These are phyloP conservation scores for Myriosclerotinia curreyana DNA, from an alignment of 2,329 filamentous ascomycete species.

Conservation along the genomic window DNA sequence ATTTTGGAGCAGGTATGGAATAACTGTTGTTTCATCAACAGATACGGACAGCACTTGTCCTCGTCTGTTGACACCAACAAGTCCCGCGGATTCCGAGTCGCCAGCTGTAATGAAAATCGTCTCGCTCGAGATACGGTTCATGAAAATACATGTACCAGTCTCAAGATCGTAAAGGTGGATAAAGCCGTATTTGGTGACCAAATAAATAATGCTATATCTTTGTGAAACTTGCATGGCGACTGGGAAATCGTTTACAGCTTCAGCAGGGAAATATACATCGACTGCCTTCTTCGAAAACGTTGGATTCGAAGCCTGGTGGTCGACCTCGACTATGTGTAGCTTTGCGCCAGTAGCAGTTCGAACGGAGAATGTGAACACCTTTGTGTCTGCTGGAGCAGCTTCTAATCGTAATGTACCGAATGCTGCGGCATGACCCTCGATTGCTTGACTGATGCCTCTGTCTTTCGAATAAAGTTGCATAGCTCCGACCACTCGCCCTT, in stretches of 20 bases:
- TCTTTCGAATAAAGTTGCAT: conserved; percentile 98
- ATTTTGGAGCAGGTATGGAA: conserved; percentile 94
- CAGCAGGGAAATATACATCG: conserved; percentile 94
- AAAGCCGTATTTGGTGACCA: conserved; percentile 98
- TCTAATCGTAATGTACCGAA: conserved; percentile 89
- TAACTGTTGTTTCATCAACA: conserved; percentile 85
- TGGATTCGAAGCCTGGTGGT: conserved; percentile 86
- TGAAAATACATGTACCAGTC: conserved; percentile 92
- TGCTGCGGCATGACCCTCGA: conserved; percentile 93
- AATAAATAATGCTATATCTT: conserved; percentile 94
- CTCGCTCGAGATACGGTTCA: conserved; percentile 99
- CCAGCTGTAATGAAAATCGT: conserved; percentile 94
- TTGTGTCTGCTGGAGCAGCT: conserved; percentile 84
- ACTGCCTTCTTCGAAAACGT: conserved; percentile 93
- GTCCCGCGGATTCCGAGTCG: conserved; percentile 79
- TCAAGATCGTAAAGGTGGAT: conserved; percentile 98
- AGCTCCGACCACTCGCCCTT: conserved; percentile 88
- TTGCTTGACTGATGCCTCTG: conserved; percentile 93
- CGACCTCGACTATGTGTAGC: conserved; percentile 95
- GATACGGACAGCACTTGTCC: conserved; percentile 94
- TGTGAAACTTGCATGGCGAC: conserved; percentile 96
- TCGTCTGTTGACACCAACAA: conserved; percentile 95
- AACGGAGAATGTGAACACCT: conserved; percentile 95
- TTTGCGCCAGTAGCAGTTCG: conserved; percentile 87
- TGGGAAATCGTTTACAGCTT: conserved; percentile 95